Conservation (phyloP, 768 basidiomycete species). For the Agrocybe pediades region DNA sequence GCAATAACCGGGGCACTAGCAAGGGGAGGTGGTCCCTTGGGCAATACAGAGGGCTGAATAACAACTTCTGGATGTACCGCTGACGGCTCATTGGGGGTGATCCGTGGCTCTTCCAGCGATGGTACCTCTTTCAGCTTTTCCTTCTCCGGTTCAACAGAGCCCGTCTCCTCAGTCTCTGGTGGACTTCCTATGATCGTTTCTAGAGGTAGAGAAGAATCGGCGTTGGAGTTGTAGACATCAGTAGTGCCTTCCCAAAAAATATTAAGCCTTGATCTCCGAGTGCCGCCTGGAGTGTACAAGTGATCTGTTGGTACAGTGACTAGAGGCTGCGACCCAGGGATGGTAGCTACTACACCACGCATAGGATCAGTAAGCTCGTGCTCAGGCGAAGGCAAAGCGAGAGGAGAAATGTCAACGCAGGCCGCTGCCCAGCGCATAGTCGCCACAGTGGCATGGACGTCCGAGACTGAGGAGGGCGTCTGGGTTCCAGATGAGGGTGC, state of each 20-base stretch:
- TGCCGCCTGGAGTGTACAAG: conserved; percentile 47
- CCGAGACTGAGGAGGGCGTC: conserved; percentile 29
- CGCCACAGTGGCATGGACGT: conserved; percentile 70
- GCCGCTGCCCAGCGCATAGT: conserved; percentile 87
- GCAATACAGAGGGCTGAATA: conserved; percentile 4
- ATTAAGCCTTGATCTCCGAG: conserved; percentile 57
- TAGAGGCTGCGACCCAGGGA: conserved; percentile 60
- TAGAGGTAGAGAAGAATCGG: conserved; percentile 12
- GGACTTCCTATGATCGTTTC: conserved; percentile 23
- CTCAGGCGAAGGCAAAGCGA: conserved; percentile 89
- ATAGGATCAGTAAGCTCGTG: conserved; percentile 91
- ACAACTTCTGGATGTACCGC: background rate
- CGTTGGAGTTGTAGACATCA: conserved; percentile 45
- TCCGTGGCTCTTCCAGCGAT: background rate
- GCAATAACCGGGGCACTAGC: conserved; percentile 16
- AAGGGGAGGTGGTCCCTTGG: conserved; percentile 9
- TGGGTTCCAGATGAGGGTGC: conserved; percentile 18
- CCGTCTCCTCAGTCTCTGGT: too few species aligned
- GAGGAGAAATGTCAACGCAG: conserved; percentile 79
- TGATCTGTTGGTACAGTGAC: conserved; percentile 25
- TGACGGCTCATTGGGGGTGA: background rate
- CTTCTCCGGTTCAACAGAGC: too few species aligned
- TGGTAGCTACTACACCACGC: conserved; percentile 67
- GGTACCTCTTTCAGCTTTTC: too few species aligned
- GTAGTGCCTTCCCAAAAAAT: conserved; percentile 82